A percentile compares a stretch with the other conserved stretches of the same genome.
These are phyloP conservation scores for Beta macrorhiza DNA, from an alignment of 179 eudicot species.

Conservation along the genomic window DNA sequence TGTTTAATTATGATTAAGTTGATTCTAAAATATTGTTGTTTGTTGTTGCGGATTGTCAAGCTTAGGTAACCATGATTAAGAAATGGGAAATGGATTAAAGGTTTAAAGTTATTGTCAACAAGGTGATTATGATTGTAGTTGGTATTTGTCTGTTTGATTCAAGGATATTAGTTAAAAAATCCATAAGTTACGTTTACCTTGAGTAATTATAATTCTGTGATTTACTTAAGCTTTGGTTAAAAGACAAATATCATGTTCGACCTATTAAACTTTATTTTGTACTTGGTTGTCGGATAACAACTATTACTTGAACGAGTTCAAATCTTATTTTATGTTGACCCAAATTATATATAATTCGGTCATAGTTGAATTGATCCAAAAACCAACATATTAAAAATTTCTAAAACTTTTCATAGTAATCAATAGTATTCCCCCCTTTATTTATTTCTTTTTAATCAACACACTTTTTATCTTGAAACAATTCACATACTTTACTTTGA, in stretches of 20 bases:
- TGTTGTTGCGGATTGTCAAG: slow-evolving; percentile 24
- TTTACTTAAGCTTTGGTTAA: slow-evolving; percentile 7
- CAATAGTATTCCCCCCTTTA: no score
- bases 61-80: slow-evolving; percentile 6
- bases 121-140: slow-evolving; percentile 23
- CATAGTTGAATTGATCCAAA: no score
- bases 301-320: no score
- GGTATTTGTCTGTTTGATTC: slow-evolving; percentile 25
- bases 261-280: no score
- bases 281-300: no score
- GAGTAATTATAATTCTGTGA: slow-evolving; percentile 16
- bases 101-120: slow-evolving; percentile 27
- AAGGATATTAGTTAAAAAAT: slow-evolving; percentile 14
- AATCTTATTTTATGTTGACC: no score
- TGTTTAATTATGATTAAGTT: not conserved
- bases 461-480: no score
- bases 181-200: slow-evolving; percentile 23
- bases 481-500: no score
- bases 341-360: no score
- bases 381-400: no score
- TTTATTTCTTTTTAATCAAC: no score
- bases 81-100: slow-evolving; percentile 23
- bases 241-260: not conserved
- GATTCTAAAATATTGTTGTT: not conserved
- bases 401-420: no score